Base-by-base conservation (phyloP, 106 monocot species). In the Acorus gramineus region DNA sequence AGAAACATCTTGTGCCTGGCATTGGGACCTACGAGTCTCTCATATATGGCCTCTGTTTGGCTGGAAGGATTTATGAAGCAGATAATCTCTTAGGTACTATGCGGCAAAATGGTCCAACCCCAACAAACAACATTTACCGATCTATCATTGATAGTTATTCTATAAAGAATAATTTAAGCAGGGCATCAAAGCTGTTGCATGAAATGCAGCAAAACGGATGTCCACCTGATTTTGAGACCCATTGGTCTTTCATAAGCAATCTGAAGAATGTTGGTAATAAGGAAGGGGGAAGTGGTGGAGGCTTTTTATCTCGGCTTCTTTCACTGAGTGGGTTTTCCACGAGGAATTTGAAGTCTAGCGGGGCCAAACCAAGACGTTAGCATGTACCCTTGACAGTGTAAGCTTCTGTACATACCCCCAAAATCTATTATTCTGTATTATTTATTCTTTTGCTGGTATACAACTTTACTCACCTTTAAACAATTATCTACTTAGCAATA, bases 161-260 rank as follows among this genome's bases (percentile, higher is more conserved):
- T 65, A 67, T 45, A 43, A 77, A 78, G 58, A 92, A 83, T 14
- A 79, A 92, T 73, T 46, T 84, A 57, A 47, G 69, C 42, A 80
- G 69, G 66, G 85, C 89, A 55, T 78, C 83, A 58, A 72, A 83
- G 52, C 59, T 98, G 65, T 51, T 92, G 74, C 61, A 61, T 14
- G 87, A 86, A 83, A 92, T 92, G 88, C 98, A 92, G 56, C 66
- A 69, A 59, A 74, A 50, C 69, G 98, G 98, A 11, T 49, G 81
- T 74, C 75, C 74, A 11, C 92, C 88, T 55, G 85, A 84, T 68
- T 98, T 98, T 86, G 83, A 85, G 67, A 85, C 74, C 52, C 84
- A 98, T 45, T 98, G 98, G 92, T 92, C 85, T 69, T 55, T 98
- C 14, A 85, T 98, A 71, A 86, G 83, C 69, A 81, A 80, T 77